Base-by-base conservation (phyloP, 1,139 yeast genomes). In the Waltiozyma sp. region DNA sequence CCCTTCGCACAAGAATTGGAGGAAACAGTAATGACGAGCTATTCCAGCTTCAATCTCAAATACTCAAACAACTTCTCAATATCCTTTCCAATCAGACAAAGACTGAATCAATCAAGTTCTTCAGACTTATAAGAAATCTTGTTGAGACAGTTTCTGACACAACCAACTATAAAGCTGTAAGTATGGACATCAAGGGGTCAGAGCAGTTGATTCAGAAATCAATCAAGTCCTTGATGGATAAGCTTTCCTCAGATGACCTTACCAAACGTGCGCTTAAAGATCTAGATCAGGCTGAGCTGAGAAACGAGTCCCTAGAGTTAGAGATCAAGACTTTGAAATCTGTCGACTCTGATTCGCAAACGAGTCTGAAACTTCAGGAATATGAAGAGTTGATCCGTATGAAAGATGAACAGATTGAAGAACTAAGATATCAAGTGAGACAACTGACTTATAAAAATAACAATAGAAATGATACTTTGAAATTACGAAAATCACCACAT, bases 211-310 rank as follows among this genome's bases (percentile, higher is more conserved):
- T 87, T 46, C 85, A 81, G 40, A 73, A 80, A 40, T 83, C 95
- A 1, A 78, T 91, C 37, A 86, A 84, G 54, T 70, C 77, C 44
- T 67, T 91, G 41, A 70, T 79, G 55, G 79, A 87, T 42, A 73
- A 81, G 38, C 69, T 89, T 57, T 77, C 80, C 49, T 84, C 95
- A 0, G 96, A 89, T 57, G 95, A 86, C 45, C 78, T 83, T 63
- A 94, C 95, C 15, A 68, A 77, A 42, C 69, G 81, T 46, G 95
- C 96, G 0, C 65, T 82, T 56, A 65, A 69, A 36, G 96, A 88
- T 52, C 77, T 81, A 21, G 77, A 73, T 44, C 75, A 70, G 24
- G 68, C 77, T 33, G 72, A 75, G 47, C 70, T 69, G 44, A 64
- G 69, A 18, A 80, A 81, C 0, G 78, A 73, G 47, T 77, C 75